A percentile compares a stretch with the other conserved stretches of the same genome.
Conservation (phyloP, 176 grass and related monocot species). For the Poa pratensis region DNA sequence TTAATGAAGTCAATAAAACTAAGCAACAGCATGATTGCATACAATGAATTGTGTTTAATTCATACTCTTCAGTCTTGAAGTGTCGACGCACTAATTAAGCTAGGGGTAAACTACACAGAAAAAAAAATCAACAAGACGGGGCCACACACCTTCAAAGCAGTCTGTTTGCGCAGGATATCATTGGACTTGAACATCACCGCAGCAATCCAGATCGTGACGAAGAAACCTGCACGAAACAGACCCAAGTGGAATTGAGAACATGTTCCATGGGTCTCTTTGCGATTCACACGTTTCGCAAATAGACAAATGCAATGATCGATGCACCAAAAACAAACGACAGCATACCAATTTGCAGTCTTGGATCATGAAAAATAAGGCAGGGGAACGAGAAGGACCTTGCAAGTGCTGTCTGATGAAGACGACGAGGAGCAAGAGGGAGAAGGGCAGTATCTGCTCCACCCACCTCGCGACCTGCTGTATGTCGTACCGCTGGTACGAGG, state of each 20-base stretch:
- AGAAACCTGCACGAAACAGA: slow-evolving; percentile 62
- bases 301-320: not conserved
- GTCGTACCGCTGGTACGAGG: slow-evolving; percentile 78
- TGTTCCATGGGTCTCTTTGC: not conserved
- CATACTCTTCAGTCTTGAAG: not conserved
- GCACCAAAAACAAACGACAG: no score
- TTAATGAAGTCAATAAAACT: not conserved
- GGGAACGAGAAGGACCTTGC: slow-evolving; percentile 53
- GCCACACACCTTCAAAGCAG: slow-evolving; percentile 83
- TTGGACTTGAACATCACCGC: slow-evolving; percentile 99
- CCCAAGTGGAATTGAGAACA: not conserved
- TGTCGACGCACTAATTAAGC: not conserved
- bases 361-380: not conserved
- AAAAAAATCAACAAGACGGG: not conserved
- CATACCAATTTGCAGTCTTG: not conserved
- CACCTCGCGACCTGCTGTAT: slow-evolving; percentile 96
- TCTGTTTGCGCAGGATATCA: slow-evolving; percentile 94
- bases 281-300: not conserved
- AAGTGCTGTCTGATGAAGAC: slow-evolving; percentile 98
- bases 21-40: not conserved
- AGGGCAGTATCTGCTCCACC: slow-evolving; percentile 98
- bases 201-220: slow-evolving; percentile 96
- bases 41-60: not conserved
- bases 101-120: not conserved
- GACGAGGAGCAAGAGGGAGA: slow-evolving; percentile 90